Base-by-base conservation (phyloP, 352 stramenopile species). In the Paralagenidium karlingii region DNA sequence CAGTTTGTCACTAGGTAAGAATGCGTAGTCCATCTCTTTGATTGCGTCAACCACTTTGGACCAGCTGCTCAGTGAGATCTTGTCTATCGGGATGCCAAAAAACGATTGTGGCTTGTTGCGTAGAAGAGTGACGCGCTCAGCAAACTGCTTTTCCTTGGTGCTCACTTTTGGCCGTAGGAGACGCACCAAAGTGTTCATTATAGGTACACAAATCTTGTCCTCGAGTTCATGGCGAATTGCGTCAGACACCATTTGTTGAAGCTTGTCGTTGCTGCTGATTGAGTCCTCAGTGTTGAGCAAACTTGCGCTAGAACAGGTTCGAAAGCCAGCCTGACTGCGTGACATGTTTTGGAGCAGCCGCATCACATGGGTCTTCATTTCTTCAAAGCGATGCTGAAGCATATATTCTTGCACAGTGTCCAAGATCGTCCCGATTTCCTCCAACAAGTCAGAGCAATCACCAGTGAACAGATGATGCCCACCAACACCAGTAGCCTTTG, bases 341-440 rank as follows among this genome's bases (percentile, higher is more conserved):
- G 30, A 7, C 3, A 7, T 36, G 22, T 7, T 36, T 37, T 79
- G 68, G 40, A 87, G 60, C 29, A 85, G 42, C 19, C 69, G 56
- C 37, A 83, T 58, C 12, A 87, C 58, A 26, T 81, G 68, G 5
- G 53, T 40, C 19, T 63, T 54, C 70, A 90, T 87, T 34, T 90
- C 77, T 21, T 82, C 68, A 36, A 70, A 86, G 0, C 77, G 73
- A 34, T 90, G 74, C 43, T 87, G 70, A 3, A 90, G 64, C 77
- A 90, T 90, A 29, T 90, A 87, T 48, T 85, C 70, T 49, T 90
- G 77, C 8, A 90, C 68, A 26, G 60, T 70, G 34, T 90, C 77
- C 24, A 90, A 61, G 39, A 87, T 79, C 8, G 81, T 65, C 5
- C 70, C 77, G 10, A 87, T 63, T 40, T 83, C 70, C 40, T 90